Percentiles rank a stretch among this genome's conserved stretches.
phyloP scores from a whole-genome alignment of 139 green algal genomes.

The Closterium sp. region DNA sequence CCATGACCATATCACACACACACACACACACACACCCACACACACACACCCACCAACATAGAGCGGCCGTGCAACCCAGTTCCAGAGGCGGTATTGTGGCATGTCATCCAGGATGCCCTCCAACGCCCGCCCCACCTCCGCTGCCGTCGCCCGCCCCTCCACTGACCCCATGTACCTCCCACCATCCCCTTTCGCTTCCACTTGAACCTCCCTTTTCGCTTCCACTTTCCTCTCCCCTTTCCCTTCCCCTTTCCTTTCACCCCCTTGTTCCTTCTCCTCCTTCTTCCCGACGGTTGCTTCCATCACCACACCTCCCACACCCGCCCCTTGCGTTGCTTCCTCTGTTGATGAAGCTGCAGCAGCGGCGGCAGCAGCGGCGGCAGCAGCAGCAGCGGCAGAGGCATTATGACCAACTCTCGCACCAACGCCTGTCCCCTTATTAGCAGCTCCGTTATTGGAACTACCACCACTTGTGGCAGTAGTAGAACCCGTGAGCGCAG shows the following conservation, averaged over 20 bases:
- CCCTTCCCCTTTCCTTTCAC: neutral
- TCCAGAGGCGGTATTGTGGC: constrained; percentile 26
- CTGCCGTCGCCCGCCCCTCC: neutral
- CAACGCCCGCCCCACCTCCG: too few relatives aligned
- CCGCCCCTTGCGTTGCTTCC: too few relatives aligned
- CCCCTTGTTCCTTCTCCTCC: neutral
- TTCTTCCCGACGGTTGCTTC: neutral
- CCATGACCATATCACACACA: too few relatives aligned
- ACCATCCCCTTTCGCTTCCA: neutral
- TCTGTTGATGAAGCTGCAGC: too few relatives aligned
- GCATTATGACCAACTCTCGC: neutral
- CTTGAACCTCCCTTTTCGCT: neutral
- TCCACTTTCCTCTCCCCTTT: neutral
- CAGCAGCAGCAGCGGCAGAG: too few relatives aligned
- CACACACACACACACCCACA: too few relatives aligned
- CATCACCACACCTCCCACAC: too few relatives aligned
- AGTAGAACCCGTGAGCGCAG: too few relatives aligned
- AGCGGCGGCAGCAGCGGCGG: too few relatives aligned
- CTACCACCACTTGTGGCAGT: too few relatives aligned
- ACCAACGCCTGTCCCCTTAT: neutral
- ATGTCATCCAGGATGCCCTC: neutral
- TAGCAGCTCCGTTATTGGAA: neutral
- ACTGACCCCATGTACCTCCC: neutral
- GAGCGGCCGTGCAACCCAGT: too few relatives aligned
- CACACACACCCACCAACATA: too few relatives aligned